Percentiles rank a stretch among this genome's conserved stretches.
Evolutionary conservation across 2,329 filamentous ascomycete genomes (phyloP).

Genomic region (Venturia nashicola): DNA sequence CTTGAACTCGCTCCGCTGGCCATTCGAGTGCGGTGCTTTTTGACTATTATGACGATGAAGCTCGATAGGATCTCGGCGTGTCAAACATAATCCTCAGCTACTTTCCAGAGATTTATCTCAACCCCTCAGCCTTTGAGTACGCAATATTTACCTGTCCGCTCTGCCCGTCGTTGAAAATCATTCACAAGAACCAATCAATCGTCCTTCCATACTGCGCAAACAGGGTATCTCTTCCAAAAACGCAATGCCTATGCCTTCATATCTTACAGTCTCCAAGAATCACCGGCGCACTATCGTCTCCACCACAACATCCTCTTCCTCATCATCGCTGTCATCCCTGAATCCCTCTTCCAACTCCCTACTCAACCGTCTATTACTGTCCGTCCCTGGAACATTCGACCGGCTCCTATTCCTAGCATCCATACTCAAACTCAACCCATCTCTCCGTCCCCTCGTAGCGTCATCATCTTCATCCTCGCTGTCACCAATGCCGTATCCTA

Average conservation of each 20-base stretch:
- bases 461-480: constrained; percentile 15
- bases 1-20: too few relatives aligned
- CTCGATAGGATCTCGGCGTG: too few relatives aligned
- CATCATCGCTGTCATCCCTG: constrained; percentile 59
- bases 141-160: neutral
- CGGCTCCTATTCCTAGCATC: constrained; percentile 5
- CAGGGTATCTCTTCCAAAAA: neutral
- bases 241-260: neutral
- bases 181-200: neutral
- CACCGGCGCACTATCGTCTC: neutral
- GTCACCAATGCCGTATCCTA: constrained; percentile 35
- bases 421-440: constrained; percentile 9
- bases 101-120: too few relatives aligned
- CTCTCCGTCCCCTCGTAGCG: neutral
- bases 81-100: too few relatives aligned
- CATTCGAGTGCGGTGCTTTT: too few relatives aligned
- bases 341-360: constrained; percentile 69
- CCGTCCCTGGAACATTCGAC: neutral
- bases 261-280: neutral
- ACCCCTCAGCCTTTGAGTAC: neutral
- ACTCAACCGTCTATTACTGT: constrained; percentile 50
- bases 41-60: too few relatives aligned
- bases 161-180: neutral
- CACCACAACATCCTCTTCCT: constrained; percentile 21
- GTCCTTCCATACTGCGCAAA: neutral